phyloP scores from a whole-genome alignment of 306 rosid genomes.

The Rosa rugosa region DNA sequence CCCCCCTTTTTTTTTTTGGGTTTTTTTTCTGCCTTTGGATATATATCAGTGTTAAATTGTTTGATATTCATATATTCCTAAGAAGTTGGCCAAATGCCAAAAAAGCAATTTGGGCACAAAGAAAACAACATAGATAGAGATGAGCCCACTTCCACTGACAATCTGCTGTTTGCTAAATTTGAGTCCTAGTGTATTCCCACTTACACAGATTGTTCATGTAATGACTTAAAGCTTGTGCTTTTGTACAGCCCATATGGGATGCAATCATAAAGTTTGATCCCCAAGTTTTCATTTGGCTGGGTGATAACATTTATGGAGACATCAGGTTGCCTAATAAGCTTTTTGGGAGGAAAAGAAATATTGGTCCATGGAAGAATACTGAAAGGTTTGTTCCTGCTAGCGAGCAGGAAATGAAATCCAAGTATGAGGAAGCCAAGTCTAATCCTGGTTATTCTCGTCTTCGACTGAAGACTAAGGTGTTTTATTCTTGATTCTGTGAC shows the following conservation, averaged over 20 bases:
- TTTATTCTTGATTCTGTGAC: constrained; percentile 12
- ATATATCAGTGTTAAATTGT: not conserved
- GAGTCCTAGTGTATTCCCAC: not conserved
- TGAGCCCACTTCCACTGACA: not conserved
- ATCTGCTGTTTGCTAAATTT: not conserved
- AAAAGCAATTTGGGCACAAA: not conserved
- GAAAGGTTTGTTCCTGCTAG: constrained; percentile 67
- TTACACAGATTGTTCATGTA: not conserved
- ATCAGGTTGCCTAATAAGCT: constrained; percentile 58
- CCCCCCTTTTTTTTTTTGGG: not conserved
- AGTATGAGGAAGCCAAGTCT: constrained; percentile 55
- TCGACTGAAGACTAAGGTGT: constrained; percentile 51
- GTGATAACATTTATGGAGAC: constrained; percentile 90
- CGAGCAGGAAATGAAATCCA: constrained; percentile 59
- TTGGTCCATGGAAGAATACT: constrained; percentile 81
- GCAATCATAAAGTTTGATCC: constrained; percentile 57
- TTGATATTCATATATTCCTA: not conserved
- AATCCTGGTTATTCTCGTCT: constrained; percentile 60
- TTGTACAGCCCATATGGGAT: constrained; percentile 69
- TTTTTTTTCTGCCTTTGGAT: not conserved
- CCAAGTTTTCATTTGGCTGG: constrained; percentile 75
- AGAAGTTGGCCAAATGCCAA: too few species aligned
- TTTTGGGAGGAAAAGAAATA: constrained; percentile 71
- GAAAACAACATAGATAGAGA: not conserved
- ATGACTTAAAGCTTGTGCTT: constrained; percentile 21